Evolutionary conservation across 495 filamentous ascomycete genomes (phyloP), one percentile per base, ranked within the genome.

Genomic region (Pseudevernia furfuracea): DNA sequence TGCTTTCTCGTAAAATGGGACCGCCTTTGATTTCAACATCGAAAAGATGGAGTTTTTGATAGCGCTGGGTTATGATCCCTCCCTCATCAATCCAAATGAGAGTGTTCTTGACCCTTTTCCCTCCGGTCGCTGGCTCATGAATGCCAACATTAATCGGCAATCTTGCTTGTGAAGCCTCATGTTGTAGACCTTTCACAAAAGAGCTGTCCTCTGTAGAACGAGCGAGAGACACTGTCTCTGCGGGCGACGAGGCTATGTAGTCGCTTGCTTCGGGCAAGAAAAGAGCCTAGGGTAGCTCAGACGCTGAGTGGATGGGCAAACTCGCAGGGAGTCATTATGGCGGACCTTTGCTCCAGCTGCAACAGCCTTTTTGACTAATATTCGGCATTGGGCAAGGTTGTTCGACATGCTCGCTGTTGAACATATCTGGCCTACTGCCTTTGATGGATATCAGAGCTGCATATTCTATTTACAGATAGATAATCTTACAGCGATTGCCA

Each of bases 231-330:
- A 91, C 71, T 0, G 85, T 86, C 70, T 93, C 88, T 12, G 82
- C 74, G 34, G 84, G 74, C 1, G 84, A 85, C 21, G 79, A 78
- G 52, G 82, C 85, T 66, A 96, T 92, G 79, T 96, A 97, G 76
- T 96, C 92, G 64, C 82, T 85, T 48, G 92, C 92, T 80, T 97
- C 92, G 23, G 92, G 94, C 66, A 97, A 88, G 74, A 96, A 96
- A 60, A 97, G 80, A 34, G 88, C 85, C 89, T 93, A 65, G 46
- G 58, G 19, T 11, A 55, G 46, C 52, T 66, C 61, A 60, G 57
- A 12, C 30, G 49, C 71, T 46, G 68, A 70, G 28, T 58, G 36
- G 25, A 15, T 46, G 38, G 41, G 38, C 25, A 58, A 19, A 25
- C 58, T 23, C 6, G 58, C 63, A 37, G 56, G 56, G 48, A 43